Evolutionary conservation across 202 grass and related monocot species (phyloP).

Genomic region (Eragrostis tef): DNA sequence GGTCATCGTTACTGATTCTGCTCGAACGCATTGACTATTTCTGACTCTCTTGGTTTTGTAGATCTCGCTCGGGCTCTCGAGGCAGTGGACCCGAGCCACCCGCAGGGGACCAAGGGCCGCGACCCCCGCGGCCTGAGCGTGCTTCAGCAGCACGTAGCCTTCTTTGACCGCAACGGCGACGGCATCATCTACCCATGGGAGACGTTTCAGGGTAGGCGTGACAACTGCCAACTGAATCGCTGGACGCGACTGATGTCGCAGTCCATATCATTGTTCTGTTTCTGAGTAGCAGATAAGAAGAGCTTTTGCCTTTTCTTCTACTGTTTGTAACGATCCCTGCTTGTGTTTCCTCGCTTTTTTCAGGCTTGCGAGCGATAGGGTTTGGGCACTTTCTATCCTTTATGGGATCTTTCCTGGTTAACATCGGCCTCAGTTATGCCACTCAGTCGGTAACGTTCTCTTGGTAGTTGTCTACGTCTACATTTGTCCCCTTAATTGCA

Average conservation of each 20-base stretch:
- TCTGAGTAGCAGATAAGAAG: neutral
- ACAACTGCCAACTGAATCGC: neutral
- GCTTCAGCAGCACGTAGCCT: slow-evolving; percentile 72
- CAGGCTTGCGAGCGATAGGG: slow-evolving; percentile 64
- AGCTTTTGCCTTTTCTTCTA: neutral
- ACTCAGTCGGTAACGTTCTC: slow-evolving; percentile 56
- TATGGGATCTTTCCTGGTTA: slow-evolving; percentile 18
- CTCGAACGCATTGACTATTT: neutral
- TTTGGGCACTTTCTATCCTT: slow-evolving; percentile 37
- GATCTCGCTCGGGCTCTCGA: slow-evolving; percentile 64
- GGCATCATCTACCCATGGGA: slow-evolving; percentile 75
- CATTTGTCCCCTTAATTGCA: neutral
- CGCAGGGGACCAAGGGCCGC: slow-evolving; percentile 52
- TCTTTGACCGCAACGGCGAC: slow-evolving; percentile 70
- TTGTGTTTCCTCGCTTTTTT: slow-evolving; percentile 7
- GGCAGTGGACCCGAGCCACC: slow-evolving; percentile 68
- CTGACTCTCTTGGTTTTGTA: neutral
- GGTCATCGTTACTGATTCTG: neutral
- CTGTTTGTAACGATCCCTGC: slow-evolving; percentile 1
- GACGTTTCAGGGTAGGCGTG: slow-evolving; percentile 64
- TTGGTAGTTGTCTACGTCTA: neutral
- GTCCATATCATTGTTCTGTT: neutral
- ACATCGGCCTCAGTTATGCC: slow-evolving; percentile 46
- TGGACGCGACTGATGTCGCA: neutral
- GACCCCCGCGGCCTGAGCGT: slow-evolving; percentile 57